phyloP scores from a whole-genome alignment of 2,329 filamentous ascomycete genomes.

The Penicillium nordicum region DNA sequence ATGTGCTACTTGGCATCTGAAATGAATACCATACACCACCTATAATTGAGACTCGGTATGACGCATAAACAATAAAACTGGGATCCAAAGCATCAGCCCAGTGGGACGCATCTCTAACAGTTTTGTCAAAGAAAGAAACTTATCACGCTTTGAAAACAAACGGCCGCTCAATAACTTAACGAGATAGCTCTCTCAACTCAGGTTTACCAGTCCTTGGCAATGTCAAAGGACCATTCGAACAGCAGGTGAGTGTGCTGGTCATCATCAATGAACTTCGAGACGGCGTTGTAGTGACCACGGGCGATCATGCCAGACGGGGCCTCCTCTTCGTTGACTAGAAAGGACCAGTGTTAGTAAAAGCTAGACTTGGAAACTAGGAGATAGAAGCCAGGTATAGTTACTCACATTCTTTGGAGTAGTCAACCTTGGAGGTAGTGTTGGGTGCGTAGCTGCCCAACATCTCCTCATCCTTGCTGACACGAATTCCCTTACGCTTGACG shows the following conservation, averaged over 20 bases:
- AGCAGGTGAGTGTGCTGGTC: constrained; percentile 85
- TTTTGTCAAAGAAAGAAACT: constrained; percentile 30
- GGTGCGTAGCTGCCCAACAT: constrained; percentile 98
- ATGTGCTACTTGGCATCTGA: constrained; percentile 11
- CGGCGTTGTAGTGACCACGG: constrained; percentile 84
- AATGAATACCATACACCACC: constrained; percentile 9
- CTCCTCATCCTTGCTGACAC: constrained; percentile 88
- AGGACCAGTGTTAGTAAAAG: background rate
- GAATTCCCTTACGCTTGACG: constrained; percentile 83
- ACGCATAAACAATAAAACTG: constrained; percentile 12
- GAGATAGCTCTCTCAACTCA: constrained; percentile 7
- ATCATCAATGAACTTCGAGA: constrained; percentile 90
- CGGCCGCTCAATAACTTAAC: constrained; percentile 24
- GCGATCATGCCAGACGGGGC: constrained; percentile 87
- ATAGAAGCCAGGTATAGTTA: background rate
- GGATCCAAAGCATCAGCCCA: constrained; percentile 10
- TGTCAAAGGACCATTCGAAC: constrained; percentile 96
- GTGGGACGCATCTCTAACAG: constrained; percentile 25
- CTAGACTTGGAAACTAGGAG: background rate
- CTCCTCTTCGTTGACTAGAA: constrained; percentile 79
- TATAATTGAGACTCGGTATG: constrained; percentile 6
- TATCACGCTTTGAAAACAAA: constrained; percentile 28
- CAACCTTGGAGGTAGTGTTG: constrained; percentile 79
- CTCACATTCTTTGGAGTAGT: constrained; percentile 91
- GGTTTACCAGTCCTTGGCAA: constrained; percentile 82